phyloP scores from a whole-genome alignment of 129 eudicot species.

The Saussurea involucrata region DNA sequence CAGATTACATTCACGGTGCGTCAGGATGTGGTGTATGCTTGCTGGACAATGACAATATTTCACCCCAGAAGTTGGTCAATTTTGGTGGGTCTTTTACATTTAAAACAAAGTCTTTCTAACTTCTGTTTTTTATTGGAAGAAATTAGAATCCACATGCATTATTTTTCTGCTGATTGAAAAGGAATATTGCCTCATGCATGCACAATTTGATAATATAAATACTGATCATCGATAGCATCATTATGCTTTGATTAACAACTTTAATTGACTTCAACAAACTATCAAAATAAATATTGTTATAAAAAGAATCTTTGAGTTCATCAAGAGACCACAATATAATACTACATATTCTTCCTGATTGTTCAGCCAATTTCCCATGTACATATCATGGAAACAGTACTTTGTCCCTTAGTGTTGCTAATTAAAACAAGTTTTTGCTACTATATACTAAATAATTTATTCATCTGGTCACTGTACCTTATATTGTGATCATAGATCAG shows the following conservation, averaged over 20 bases:
- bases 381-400: not conserved
- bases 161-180: slow-evolving; percentile 25
- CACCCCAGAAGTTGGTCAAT: slow-evolving; percentile 24
- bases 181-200: slow-evolving; percentile 37
- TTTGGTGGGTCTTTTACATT: slow-evolving; percentile 25
- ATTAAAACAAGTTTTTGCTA: not conserved
- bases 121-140: not conserved
- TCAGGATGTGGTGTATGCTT: slow-evolving; percentile 33
- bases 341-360: not conserved
- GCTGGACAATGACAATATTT: slow-evolving; percentile 26
- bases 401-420: not conserved
- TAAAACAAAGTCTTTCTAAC: slow-evolving; percentile 15
- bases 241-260: slow-evolving; percentile 33
- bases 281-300: slow-evolving; percentile 1
- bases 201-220: slow-evolving; percentile 35
- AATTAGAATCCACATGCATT: slow-evolving; percentile 15
- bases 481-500: not conserved
- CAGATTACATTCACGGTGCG: slow-evolving; percentile 34
- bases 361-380: not conserved
- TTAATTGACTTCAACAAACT: slow-evolving; percentile 31
- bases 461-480: not conserved
- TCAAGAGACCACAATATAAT: slow-evolving; percentile 3
- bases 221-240: slow-evolving; percentile 30
- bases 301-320: slow-evolving; percentile 23
- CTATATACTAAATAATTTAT: not conserved